These are phyloP conservation scores for Ambrosia artemisiifolia DNA, from an alignment of 129 eudicot genomes.

Conservation along the genomic window DNA sequence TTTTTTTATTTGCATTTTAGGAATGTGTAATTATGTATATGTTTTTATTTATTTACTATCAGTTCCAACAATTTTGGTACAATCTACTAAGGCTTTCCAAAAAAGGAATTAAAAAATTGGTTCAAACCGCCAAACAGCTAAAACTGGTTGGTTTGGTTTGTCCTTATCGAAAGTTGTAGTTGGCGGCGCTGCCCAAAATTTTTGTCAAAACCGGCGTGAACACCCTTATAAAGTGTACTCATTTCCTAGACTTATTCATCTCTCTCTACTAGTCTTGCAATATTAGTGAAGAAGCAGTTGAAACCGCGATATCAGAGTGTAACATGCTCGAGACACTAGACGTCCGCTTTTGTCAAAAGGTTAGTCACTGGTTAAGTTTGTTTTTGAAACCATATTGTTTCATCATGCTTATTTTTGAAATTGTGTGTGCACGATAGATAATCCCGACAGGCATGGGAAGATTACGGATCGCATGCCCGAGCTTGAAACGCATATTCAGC, in stretches of 20 bases:
- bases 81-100: no score
- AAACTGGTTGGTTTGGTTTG: no score
- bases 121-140: no score
- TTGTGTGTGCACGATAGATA: constrained; percentile 37
- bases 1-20: no score
- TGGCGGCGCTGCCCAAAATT: no score
- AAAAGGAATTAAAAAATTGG: no score
- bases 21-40: no score
- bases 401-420: background rate
- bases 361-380: constrained; percentile 9
- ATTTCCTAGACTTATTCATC: background rate
- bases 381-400: background rate
- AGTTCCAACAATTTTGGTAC: no score
- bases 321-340: constrained; percentile 90
- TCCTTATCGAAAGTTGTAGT: no score
- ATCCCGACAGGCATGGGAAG: constrained; percentile 53
- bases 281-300: constrained; percentile 76
- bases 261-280: constrained; percentile 63
- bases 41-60: no score
- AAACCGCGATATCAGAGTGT: constrained; percentile 69
- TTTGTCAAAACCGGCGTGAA: no score
- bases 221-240: background rate
- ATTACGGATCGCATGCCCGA: constrained; percentile 69
- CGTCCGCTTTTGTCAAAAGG: constrained; percentile 93
- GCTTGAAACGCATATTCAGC: constrained; percentile 85